A percentile compares a stretch with the other conserved stretches of the same genome.
Evolutionary conservation across 441 rosid species (phyloP).

Genomic region (Geranium incanum): DNA sequence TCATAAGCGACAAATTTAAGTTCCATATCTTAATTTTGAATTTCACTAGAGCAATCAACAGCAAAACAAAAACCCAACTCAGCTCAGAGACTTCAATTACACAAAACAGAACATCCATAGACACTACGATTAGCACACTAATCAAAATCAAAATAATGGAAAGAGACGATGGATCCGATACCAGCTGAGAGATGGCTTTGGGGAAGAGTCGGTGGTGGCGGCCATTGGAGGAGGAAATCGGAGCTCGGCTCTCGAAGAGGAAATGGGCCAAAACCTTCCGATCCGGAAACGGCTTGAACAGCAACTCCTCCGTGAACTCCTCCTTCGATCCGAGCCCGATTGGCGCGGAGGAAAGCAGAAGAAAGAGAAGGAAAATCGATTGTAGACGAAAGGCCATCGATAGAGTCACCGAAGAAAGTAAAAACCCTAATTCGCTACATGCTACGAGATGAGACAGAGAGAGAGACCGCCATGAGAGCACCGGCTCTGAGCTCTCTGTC

Average conservation of each 20-base stretch:
- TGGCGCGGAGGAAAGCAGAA: conserved; percentile 12
- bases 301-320: conserved; percentile 66
- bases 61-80: too few species aligned
- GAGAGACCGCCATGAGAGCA: conserved; percentile 22
- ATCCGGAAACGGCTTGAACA: conserved; percentile 84
- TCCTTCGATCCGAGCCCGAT: conserved; percentile 42
- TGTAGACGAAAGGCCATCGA: conserved; percentile 29
- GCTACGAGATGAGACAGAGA: conserved; percentile 11
- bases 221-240: conserved; percentile 55
- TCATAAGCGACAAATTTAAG: background rate
- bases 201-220: conserved; percentile 95
- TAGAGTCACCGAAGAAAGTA: background rate
- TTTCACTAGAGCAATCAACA: background rate
- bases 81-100: too few species aligned
- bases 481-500: conserved; percentile 4
- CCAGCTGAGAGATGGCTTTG: conserved; percentile 89
- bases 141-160: too few species aligned
- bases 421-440: background rate
- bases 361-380: conserved; percentile 12
- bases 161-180: conserved; percentile 19
- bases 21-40: background rate
- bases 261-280: conserved; percentile 78
- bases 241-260: conserved; percentile 64
- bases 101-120: background rate
- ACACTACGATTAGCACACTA: background rate